Conservation (phyloP, 257 asterid species). For the Salvia splendens region DNA sequence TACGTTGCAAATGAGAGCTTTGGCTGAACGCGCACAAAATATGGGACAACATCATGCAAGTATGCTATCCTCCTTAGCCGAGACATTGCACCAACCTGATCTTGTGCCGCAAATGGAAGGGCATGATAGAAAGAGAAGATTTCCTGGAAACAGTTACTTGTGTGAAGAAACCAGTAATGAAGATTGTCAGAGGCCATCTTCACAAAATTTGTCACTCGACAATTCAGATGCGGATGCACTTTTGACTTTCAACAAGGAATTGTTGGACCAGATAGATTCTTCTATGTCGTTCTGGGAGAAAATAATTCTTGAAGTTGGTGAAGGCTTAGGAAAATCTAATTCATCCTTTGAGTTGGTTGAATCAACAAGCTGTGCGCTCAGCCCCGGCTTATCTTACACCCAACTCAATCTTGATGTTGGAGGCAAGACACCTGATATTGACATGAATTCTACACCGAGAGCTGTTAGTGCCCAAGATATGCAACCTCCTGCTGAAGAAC, state of each 20-base stretch:
- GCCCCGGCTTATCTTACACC: slow-evolving; percentile 59
- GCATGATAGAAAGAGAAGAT: slow-evolving; percentile 68
- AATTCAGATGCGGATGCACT: slow-evolving; percentile 46
- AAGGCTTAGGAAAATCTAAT: slow-evolving; percentile 38
- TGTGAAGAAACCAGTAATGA: slow-evolving; percentile 44
- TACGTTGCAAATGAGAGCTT: slow-evolving; percentile 41
- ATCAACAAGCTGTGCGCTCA: slow-evolving; percentile 47
- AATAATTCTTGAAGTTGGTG: slow-evolving; percentile 45
- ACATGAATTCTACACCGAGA: slow-evolving; percentile 69
- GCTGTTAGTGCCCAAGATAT: slow-evolving; percentile 30
- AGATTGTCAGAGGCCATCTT: slow-evolving; percentile 39
- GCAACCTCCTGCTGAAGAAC: slow-evolving; percentile 42
- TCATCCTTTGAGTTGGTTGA: slow-evolving; percentile 51
- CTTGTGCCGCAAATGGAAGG: slow-evolving; percentile 45
- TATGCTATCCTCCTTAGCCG: slow-evolving; percentile 60
- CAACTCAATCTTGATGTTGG: slow-evolving; percentile 49
- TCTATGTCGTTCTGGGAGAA: slow-evolving; percentile 69
- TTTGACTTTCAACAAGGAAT: slow-evolving; percentile 44
- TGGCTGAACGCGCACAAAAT: slow-evolving; percentile 49
- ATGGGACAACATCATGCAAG: slow-evolving; percentile 48
- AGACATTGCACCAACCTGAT: slow-evolving; percentile 47
- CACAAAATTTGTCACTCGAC: slow-evolving; percentile 41
- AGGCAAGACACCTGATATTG: slow-evolving; percentile 48
- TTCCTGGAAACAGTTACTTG: slow-evolving; percentile 50
- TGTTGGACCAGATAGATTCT: slow-evolving; percentile 63